Base-by-base conservation (phyloP, 2,329 filamentous ascomycete genomes). In the Alternaria conjuncta region DNA sequence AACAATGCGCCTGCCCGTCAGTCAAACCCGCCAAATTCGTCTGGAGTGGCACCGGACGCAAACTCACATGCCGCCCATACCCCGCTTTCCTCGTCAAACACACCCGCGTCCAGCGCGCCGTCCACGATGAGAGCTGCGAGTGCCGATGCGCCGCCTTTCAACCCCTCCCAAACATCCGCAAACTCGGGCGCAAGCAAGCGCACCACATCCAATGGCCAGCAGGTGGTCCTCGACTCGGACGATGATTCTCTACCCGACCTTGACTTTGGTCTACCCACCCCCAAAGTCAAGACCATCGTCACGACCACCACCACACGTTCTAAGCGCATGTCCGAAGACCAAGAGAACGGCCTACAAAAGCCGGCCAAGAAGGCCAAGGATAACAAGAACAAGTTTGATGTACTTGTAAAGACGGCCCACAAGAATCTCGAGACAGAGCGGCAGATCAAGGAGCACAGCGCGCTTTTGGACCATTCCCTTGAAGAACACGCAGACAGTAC, bases 161-260 rank as follows among this genome's bases (percentile, higher is more conserved):
- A 47, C 18, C 60, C 69, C 11, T 76, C 75, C 11, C 75, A 76
- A 36, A 71, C 71, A 4, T 76, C 76, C 6, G 67, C 67, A 25
- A 72, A 67, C 44, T 77, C 76, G 6, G 68, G 65, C 44, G 43
- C 64, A 68, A 87, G 76, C 83, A 88, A 70, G 79, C 76, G 81
- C 15, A 61, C 87, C 12, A 81, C 90, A 59, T 91, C 82, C 61
- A 81, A 85, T 70, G 87, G 87, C 3, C 76, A 77, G 56, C 68
- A 71, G 10, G 67, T 80, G 3, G 82, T 94, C 23, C 84, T 85
- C 49, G 92, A 94, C 72, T 90, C 91, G 10, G 90, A 92, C n/a
- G 86, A 86, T 18, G 86, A 85, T 26, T 75, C 71, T 9, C 60
- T 79, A 3, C 62, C 63, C 11, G 85, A 87, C 53, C 90, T 90